Evolutionary conservation across 306 rosid genomes (phyloP), one percentile per base, ranked within the genome.

Genomic region (Canavalia gladiata): DNA sequence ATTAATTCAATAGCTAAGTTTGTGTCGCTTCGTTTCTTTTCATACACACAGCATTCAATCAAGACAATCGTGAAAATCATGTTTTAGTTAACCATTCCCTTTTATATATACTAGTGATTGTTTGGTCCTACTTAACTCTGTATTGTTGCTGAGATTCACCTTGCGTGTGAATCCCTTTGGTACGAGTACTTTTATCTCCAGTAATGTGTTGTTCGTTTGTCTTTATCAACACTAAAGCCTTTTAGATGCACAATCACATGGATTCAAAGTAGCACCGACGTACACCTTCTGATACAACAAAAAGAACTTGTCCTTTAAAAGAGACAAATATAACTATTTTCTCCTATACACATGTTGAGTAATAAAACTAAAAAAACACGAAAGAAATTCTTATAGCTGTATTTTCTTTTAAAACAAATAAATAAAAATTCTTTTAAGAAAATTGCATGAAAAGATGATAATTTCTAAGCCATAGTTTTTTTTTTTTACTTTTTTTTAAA

Each of bases 371-470:
- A 35, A 64, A 0, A 7, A 65, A 65, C 7, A 25, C 30, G 1
- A n/a, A 42, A 66, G 72, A 18, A 18, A 66, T 41, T 66, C 72
- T 65, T 65, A 13, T 4, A 39, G 71, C 51, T 41, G 51, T 25
- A 25, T 42, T 50, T 42, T 51, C 35, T 35, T 41, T 18, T 37
- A 39, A 6, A n/a, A n/a, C 8, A 63, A 13, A 62, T 5, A 34
- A 11, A 10, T 12, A 37, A 37, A 37, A 37, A 37, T 2, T 63
- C 2, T 63, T 63, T 63, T 35, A 63, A 8, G 28, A 6, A 13
- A 63, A 35, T 10, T 9, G 2, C 2, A 33, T 41, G 12, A 2
- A 60, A 18, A 55, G 60, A 25, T 33, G 4, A 4, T 4, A 2
- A 37, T 37, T 10, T 50, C 25, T 50, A 12, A 11, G 18, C 55